These are phyloP conservation scores for Penicillium brasilianum DNA, from an alignment of 2,329 filamentous ascomycete genomes.

Conservation along the genomic window DNA sequence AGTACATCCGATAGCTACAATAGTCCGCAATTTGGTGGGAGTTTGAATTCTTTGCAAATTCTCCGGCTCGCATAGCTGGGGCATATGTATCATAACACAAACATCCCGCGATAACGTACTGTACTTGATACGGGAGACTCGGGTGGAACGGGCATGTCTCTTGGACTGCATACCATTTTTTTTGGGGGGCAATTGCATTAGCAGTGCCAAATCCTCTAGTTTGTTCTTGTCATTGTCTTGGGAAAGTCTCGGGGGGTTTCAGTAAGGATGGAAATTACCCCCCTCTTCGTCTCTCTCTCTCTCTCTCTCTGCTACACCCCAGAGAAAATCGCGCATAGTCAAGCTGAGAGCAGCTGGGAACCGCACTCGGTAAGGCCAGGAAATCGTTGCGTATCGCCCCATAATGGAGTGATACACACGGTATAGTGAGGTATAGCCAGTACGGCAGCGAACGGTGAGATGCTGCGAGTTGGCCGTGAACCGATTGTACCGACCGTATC, in stretches of 20 bases:
- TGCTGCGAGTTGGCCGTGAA: not conserved
- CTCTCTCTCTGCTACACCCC: not conserved
- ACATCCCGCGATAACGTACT: not conserved
- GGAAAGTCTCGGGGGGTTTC: constrained; percentile 5
- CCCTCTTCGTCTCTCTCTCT: not conserved
- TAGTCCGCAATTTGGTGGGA: too few relatives aligned
- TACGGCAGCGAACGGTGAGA: not conserved
- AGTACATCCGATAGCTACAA: too few relatives aligned
- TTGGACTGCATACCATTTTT: not conserved
- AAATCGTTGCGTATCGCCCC: constrained; percentile 9
- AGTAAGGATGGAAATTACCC: constrained; percentile 6
- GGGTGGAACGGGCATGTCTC: not conserved
- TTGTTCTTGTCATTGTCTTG: constrained; percentile 11
- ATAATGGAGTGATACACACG: not conserved
- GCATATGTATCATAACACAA: constrained; percentile 4
- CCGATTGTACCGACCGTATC: not conserved
- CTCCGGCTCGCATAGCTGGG: constrained; percentile 20
- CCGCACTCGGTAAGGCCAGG: constrained; percentile 23
- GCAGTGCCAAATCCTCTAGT: constrained; percentile 20
- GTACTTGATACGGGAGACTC: not conserved
- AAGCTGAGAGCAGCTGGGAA: constrained; percentile 26
- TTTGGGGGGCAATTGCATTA: not conserved
- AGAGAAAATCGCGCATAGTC: constrained; percentile 34
- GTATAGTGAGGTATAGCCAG: not conserved
- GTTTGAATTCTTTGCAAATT: constrained; percentile 19